Conservation (phyloP, 2,329 filamentous ascomycete genomes). For the Sphaceloma murrayae region DNA sequence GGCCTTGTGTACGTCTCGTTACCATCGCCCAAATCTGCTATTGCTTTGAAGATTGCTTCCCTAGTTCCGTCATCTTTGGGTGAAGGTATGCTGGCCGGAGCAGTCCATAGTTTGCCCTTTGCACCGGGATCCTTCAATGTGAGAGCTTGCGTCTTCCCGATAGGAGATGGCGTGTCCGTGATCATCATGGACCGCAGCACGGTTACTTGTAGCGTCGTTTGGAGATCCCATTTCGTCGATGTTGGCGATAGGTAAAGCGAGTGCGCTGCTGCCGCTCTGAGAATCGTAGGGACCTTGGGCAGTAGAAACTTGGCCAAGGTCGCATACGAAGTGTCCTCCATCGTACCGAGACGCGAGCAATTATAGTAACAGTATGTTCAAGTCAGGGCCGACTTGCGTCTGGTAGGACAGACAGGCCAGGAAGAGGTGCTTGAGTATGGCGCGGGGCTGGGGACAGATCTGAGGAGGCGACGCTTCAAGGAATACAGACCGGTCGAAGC, state of each 20-base stretch:
- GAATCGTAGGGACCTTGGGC: constrained; percentile 51
- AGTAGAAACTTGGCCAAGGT: constrained; percentile 34
- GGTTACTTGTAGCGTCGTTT: constrained; percentile 61
- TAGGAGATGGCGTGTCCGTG: constrained; percentile 37
- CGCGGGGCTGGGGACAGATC: too few species aligned
- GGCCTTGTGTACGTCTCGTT: constrained; percentile 39
- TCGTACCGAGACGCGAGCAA: constrained; percentile 11
- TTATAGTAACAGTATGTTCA: neutral
- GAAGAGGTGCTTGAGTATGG: too few species aligned
- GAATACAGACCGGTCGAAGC: too few species aligned
- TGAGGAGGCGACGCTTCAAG: too few species aligned
- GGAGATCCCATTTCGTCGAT: constrained; percentile 67
- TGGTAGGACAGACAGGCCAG: too few species aligned
- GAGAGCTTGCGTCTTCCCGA: constrained; percentile 55
- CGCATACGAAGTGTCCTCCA: constrained; percentile 21
- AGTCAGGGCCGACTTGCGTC: too few species aligned
- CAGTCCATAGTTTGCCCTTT: constrained; percentile 75
- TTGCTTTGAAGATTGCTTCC: constrained; percentile 49
- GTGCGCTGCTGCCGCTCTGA: constrained; percentile 55
- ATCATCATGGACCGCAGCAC: constrained; percentile 58
- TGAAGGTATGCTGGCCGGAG: constrained; percentile 54
- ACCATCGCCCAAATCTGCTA: constrained; percentile 45
- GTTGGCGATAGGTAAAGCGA: constrained; percentile 58
- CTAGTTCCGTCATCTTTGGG: constrained; percentile 43
- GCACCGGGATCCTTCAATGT: constrained; percentile 55